Percentiles rank a stretch among this genome's conserved stretches.
Evolutionary conservation across 768 basidiomycete genomes (phyloP).

Genomic region (Phlebiopsis flavidoalba): DNA sequence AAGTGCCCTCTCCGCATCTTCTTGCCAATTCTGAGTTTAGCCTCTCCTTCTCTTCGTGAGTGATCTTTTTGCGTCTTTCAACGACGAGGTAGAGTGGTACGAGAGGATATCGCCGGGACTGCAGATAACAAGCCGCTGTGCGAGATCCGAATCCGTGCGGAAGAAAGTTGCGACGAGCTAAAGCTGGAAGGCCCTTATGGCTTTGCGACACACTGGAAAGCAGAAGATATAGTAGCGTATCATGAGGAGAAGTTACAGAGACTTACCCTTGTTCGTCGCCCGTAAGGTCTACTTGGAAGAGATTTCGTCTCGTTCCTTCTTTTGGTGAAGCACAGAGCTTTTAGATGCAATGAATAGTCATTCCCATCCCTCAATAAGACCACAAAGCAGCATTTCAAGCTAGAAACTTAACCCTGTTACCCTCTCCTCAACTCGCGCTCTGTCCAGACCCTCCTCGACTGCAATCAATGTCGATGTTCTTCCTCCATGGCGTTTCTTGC

Average conservation of each 20-base stretch:
- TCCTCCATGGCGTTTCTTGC: constrained; percentile 93
- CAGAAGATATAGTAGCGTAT: neutral
- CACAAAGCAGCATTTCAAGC: neutral
- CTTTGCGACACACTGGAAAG: constrained; percentile 56
- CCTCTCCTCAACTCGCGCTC: constrained; percentile 72
- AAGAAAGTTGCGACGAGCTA: constrained; percentile 42
- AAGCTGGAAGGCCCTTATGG: constrained; percentile 50
- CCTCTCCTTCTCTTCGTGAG: constrained; percentile 66
- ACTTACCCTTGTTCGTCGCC: constrained; percentile 73
- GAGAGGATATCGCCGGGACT: constrained; percentile 78
- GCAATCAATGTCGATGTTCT: constrained; percentile 84
- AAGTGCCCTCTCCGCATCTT: constrained; percentile 64
- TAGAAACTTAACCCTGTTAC: constrained; percentile 60
- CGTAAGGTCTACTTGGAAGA: constrained; percentile 76
- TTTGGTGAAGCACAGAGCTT: constrained; percentile 63
- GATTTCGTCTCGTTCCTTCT: constrained; percentile 61
- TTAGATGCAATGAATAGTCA: neutral
- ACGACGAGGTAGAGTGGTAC: constrained; percentile 26
- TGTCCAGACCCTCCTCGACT: constrained; percentile 74
- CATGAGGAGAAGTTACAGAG: neutral
- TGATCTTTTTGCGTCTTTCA: constrained; percentile 48
- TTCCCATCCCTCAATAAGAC: neutral
- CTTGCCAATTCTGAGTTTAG: constrained; percentile 74
- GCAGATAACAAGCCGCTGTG: constrained; percentile 88
- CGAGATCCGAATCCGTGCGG: constrained; percentile 76